A percentile compares a stretch with the other conserved stretches of the same genome.
phyloP scores from a whole-genome alignment of 805 yeast genomes.

The Barnettozyma sucrosica region DNA sequence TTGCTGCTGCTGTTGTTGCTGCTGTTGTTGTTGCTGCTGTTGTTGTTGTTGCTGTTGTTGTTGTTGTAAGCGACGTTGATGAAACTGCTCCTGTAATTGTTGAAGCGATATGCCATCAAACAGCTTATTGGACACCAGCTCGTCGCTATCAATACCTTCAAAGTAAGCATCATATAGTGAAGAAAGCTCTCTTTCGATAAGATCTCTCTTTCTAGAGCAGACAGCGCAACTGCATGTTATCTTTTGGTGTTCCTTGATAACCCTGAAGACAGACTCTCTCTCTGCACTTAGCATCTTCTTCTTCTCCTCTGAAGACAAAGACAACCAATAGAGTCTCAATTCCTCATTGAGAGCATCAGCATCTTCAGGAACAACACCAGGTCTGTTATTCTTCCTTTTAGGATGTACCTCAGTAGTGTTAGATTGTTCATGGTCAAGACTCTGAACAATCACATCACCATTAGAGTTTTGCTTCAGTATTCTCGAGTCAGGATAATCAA shows the following conservation, averaged over 20 bases:
- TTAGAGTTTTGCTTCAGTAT: constrained; percentile 65
- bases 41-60: constrained; percentile 5
- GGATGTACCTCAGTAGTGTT: not conserved
- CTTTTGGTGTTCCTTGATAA: constrained; percentile 55
- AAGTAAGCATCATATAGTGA: constrained; percentile 65
- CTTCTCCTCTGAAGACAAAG: constrained; percentile 54
- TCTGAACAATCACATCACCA: constrained; percentile 72
- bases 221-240: constrained; percentile 62
- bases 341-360: constrained; percentile 18
- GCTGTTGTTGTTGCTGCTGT: constrained; percentile 8
- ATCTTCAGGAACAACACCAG: constrained; percentile 28
- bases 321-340: constrained; percentile 51
- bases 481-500: constrained; percentile 67
- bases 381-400: constrained; percentile 15
- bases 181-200: constrained; percentile 73
- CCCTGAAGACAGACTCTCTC: constrained; percentile 59
- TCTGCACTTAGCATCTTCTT: constrained; percentile 58
- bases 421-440: constrained; percentile 17
- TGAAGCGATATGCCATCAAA: constrained; percentile 11
- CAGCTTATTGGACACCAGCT: constrained; percentile 9
- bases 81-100: constrained; percentile 4
- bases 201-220: constrained; percentile 68
- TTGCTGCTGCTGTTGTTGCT: not conserved
- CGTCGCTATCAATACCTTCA: constrained; percentile 28
- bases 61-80: not conserved